Base-by-base conservation (phyloP, 768 basidiomycete species). In the Russula sp. region DNA sequence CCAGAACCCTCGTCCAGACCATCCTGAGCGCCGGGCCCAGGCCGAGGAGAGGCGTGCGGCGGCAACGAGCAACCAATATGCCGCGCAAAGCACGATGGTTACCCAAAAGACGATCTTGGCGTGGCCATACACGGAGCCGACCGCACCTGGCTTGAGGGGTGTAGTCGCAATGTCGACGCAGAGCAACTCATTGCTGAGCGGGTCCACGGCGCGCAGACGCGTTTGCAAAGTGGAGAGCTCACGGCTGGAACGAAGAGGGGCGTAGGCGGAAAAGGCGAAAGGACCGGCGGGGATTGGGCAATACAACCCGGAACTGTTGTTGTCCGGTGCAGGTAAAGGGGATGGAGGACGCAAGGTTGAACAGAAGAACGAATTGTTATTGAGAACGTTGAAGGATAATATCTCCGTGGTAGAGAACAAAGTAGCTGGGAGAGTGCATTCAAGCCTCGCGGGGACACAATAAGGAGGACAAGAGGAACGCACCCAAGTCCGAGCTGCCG, bases 161-260 rank as follows among this genome's bases (percentile, higher is more conserved):
- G 94, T 94, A 1, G 89, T 87, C 47, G 77, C 70, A 18, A 98
- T 76, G 66, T 89, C 86, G 51, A 95, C 69, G 72, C 97, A 99
- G 2, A 94, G 75, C 49, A 98, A 80, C 68, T 94, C 91, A 39
- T 84, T 79, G 57, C 88, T 84, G 49, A 83, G 86, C 0, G 94
- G 87, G 75, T 99, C 97, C 27, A 98, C 88, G 8, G 94, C 89
- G 51, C 91, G 87, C 27, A 99, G 75, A 22, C 85, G 85, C 1
- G 95, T 97, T 65, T 82, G 80, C 60, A 96, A 80, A 10, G 95
- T 95, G 13, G 90, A 91, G 49, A 98, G 79, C 16, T 86, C 82
- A 71, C 89, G 88, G 63, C 82, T 78, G 49, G 77, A 69, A 40
- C 82, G 79, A 70, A 89, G 83, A 6, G 85, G 85, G 45, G 92